Percentiles rank a stretch among this genome's conserved stretches.
Conservation (phyloP, 345 rosid genomes). For the Limnanthes douglasii region DNA sequence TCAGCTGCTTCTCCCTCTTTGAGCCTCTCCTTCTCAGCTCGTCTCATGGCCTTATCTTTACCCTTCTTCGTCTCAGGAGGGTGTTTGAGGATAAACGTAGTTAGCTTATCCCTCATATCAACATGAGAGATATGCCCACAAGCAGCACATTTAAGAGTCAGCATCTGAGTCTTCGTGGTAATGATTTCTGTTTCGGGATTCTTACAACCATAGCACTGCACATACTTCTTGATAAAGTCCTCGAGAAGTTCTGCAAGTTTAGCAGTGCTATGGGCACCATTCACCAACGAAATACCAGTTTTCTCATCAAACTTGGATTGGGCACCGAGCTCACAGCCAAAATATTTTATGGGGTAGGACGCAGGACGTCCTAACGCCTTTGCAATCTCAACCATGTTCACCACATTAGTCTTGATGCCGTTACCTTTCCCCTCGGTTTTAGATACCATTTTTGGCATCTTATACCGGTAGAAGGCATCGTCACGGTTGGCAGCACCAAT, state of each 20-base stretch:
- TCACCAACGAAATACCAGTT: slow-evolving; percentile 67
- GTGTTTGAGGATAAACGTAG: slow-evolving; percentile 56
- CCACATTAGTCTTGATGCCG: slow-evolving; percentile 83
- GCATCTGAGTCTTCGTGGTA: slow-evolving; percentile 61
- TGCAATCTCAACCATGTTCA: slow-evolving; percentile 92
- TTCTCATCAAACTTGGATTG: slow-evolving; percentile 86
- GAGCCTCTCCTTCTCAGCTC: slow-evolving; percentile 85
- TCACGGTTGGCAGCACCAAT: slow-evolving; percentile 87
- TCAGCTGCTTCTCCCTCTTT: slow-evolving; percentile 90
- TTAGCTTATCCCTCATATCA: slow-evolving; percentile 80
- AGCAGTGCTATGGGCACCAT: slow-evolving; percentile 68
- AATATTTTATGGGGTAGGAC: slow-evolving; percentile 71
- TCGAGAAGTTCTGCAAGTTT: slow-evolving; percentile 72
- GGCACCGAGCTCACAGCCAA: slow-evolving; percentile 94
- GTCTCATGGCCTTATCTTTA: slow-evolving; percentile 71
- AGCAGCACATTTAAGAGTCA: slow-evolving; percentile 65
- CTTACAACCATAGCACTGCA: slow-evolving; percentile 88
- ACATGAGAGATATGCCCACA: slow-evolving; percentile 76
- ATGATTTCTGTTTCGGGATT: slow-evolving; percentile 79
- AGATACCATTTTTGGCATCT: slow-evolving; percentile 91
- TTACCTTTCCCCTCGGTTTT: slow-evolving; percentile 90
- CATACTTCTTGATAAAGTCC: slow-evolving; percentile 77
- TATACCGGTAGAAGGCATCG: slow-evolving; percentile 95
- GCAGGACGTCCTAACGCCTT: slow-evolving; percentile 84
- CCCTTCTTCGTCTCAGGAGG: slow-evolving; percentile 67